Conservation (phyloP, 805 yeast species). For the Zygotorulaspora sp. region DNA sequence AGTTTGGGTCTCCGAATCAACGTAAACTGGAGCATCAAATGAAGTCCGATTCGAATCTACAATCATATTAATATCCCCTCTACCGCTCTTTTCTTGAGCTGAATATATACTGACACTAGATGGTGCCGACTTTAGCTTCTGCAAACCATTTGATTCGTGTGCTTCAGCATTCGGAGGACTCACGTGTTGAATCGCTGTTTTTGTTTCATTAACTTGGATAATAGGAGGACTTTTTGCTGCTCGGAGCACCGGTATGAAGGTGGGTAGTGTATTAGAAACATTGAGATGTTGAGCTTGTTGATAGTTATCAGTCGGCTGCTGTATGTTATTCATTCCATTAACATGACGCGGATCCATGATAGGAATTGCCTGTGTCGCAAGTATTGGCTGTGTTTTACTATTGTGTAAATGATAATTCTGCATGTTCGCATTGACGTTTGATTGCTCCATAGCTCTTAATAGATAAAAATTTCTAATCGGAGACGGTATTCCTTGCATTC, state of each 20-base stretch:
- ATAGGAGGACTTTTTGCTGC: neutral
- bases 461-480: slow-evolving; percentile 40
- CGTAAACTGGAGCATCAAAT: slow-evolving; percentile 12
- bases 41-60: slow-evolving; percentile 9
- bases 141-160: neutral
- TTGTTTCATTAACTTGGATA: neutral
- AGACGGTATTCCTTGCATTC: slow-evolving; percentile 49
- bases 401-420: slow-evolving; percentile 7
- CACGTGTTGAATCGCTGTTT: neutral
- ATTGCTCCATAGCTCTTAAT: slow-evolving; percentile 23
- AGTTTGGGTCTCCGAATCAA: slow-evolving; percentile 22
- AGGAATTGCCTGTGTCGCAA: slow-evolving; percentile 3
- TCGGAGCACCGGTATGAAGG: neutral
- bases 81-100: slow-evolving; percentile 6
- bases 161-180: neutral
- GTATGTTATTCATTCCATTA: slow-evolving; percentile 3
- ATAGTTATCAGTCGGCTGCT: slow-evolving; percentile 5
- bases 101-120: slow-evolving; percentile 1
- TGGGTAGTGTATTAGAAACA: slow-evolving; percentile 10
- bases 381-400: slow-evolving; percentile 9
- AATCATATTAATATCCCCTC: slow-evolving; percentile 13
- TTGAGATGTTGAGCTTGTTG: slow-evolving; percentile 2
- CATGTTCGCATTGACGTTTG: slow-evolving; percentile 4
- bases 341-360: slow-evolving; percentile 5
- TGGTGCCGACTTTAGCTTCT: neutral